Evolutionary conservation across 2,329 filamentous ascomycete genomes (phyloP), one percentile per base, ranked within the genome.

Genomic region (Colletotrichum cuscutae): DNA sequence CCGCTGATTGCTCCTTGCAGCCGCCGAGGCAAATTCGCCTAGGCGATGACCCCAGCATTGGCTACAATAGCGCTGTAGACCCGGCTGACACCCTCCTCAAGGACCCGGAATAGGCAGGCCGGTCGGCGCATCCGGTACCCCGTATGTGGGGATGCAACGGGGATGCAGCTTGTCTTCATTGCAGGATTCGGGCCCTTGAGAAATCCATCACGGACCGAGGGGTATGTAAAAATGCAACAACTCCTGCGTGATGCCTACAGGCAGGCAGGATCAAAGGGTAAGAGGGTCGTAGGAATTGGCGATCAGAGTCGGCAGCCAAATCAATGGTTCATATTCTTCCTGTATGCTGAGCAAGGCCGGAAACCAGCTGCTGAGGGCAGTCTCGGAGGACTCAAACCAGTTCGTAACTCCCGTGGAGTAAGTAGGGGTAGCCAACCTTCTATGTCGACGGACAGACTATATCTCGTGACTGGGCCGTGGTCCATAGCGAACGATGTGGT

Each of bases 71-170:
- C 22, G 26, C 37, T 28, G 46, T 32, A 42, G 60, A 49, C 46
- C 56, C 52, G 54, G 70, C 54, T 65, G 66, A 70, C 60, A 69
- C 60, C 59, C 68, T 67, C 67, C 68, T 62, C 30, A 37, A 63
- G 15, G 54, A 30, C 66, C 71, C 63, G 52, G 57, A 73, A 67
- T 59, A 73, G 71, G 68, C 71, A 73, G 71, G 68, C 71, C 71
- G 71, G 71, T 71, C 71, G 68, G 49, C 58, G 61, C 57, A 73
- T 61, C 67, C 67, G 62, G 67, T 60, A 57, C 71, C 53, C 58
- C 68, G 68, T 66, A 24, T 72, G 68, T 54, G 71, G 71, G 68
- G 68, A 72, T 60, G 54, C 46, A 56, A 26, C 66, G 71, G 70
- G 70, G 60, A 60, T 70, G 56, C 30, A 57, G 60, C 63, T 68